Evolutionary conservation across 83 land plant genomes (phyloP).

Genomic region (Diphasiastrum complanatum): DNA sequence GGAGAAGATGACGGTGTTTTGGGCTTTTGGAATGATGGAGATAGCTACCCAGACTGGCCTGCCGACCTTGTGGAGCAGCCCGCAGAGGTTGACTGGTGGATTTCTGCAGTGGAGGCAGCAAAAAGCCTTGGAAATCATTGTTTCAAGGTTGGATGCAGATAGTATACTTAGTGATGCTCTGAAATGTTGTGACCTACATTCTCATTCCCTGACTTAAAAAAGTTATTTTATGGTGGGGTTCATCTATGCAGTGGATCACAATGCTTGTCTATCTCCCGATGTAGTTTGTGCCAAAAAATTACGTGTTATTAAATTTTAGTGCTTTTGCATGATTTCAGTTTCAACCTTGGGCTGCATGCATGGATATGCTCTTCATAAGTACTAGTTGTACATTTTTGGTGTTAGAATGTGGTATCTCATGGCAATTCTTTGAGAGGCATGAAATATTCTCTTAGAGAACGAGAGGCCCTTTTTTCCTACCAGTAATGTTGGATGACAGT

Average conservation of each 20-base stretch:
- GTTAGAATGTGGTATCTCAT: too few relatives aligned
- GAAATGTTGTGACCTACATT: neutral
- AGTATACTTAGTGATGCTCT: neutral
- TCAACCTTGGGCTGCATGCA: too few relatives aligned
- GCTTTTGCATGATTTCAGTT: too few relatives aligned
- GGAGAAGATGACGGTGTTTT: slow-evolving; percentile 21
- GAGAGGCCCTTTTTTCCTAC: too few relatives aligned
- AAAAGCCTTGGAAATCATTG: slow-evolving; percentile 15
- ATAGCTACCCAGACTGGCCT: slow-evolving; percentile 22
- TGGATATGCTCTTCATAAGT: too few relatives aligned
- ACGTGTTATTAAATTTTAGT: too few relatives aligned
- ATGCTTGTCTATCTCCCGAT: too few relatives aligned
- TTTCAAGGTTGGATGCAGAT: slow-evolving; percentile 9
- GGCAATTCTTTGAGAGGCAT: too few relatives aligned
- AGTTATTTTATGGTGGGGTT: neutral
- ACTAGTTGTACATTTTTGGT: too few relatives aligned
- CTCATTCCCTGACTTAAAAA: neutral
- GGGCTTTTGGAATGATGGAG: slow-evolving; percentile 24
- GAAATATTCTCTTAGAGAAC: too few relatives aligned
- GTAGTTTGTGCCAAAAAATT: too few relatives aligned
- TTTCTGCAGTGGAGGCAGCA: slow-evolving; percentile 21
- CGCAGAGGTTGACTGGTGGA: slow-evolving; percentile 15
- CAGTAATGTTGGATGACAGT: too few relatives aligned
- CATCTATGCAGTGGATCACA: neutral
- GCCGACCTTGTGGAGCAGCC: slow-evolving; percentile 22